Evolutionary conservation across 371 early-diverging fungal genomes (phyloP).

Genomic region (Zychaea mexicana): DNA sequence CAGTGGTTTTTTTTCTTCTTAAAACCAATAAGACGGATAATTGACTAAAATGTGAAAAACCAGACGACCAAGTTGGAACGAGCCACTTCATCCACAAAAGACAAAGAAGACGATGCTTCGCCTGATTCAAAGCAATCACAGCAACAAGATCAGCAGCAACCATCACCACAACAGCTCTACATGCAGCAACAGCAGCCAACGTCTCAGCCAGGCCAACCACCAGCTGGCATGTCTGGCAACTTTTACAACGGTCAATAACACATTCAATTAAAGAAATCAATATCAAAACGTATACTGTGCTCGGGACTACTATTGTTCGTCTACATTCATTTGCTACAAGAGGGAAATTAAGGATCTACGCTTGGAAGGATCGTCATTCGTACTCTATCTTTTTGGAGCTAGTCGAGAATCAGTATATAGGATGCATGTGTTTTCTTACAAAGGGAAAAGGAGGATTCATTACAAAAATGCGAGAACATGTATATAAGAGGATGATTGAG

Average conservation of each 20-base stretch:
- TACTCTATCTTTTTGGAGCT: too few species aligned
- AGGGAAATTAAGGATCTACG: too few species aligned
- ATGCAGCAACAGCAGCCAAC: constrained; percentile 13
- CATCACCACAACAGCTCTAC: constrained; percentile 15
- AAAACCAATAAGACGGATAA: too few species aligned
- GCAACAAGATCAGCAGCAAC: constrained; percentile 30
- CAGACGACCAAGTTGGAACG: constrained; percentile 65
- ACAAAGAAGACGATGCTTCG: constrained; percentile 48
- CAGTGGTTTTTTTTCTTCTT: not conserved
- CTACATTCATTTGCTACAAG: too few species aligned
- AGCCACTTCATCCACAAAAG: constrained; percentile 48
- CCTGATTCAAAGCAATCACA: constrained; percentile 13
- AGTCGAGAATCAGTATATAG: too few species aligned
- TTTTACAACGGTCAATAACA: constrained; percentile 21
- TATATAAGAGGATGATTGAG: too few species aligned
- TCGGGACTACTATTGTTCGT: too few species aligned
- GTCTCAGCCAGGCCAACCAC: not conserved
- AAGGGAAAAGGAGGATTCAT: too few species aligned
- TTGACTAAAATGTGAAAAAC: not conserved
- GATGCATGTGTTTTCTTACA: too few species aligned
- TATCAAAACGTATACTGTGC: not conserved
- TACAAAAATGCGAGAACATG: too few species aligned
- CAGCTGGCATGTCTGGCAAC: constrained; percentile 13
- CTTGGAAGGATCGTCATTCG: too few species aligned
- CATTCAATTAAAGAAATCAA: too few species aligned